Conservation (phyloP, 2,329 filamentous ascomycete species). For the Fusarium newnesense region DNA sequence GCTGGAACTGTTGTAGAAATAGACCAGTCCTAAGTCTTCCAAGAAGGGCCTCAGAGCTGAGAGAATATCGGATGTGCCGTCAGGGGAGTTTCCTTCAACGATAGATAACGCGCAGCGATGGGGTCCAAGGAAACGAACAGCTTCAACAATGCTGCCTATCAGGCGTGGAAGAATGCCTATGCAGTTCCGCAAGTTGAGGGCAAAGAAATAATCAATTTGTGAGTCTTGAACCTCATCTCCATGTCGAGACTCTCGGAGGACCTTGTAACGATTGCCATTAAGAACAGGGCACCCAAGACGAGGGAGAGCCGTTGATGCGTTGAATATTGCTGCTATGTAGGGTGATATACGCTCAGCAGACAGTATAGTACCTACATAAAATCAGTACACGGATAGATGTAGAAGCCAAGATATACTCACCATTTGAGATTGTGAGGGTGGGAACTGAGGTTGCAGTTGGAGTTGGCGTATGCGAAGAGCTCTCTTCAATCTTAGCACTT, state of each 20-base stretch:
- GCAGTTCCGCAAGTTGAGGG: conserved; percentile 61
- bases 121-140: conserved; percentile 60
- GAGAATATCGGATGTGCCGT: conserved; percentile 65
- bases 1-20: conserved; percentile 55
- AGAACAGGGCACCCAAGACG: conserved; percentile 46
- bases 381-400: not conserved
- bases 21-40: conserved; percentile 51
- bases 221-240: not conserved
- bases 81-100: conserved; percentile 64
- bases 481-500: not conserved
- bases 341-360: conserved; percentile 26
- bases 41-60: conserved; percentile 53
- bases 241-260: conserved; percentile 18
- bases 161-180: conserved; percentile 59
- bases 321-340: conserved; percentile 46
- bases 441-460: not conserved
- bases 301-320: conserved; percentile 35
- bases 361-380: conserved; percentile 46
- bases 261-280: conserved; percentile 34
- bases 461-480: not conserved
- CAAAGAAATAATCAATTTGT: conserved; percentile 59
- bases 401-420: not conserved
- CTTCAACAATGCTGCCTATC: conserved; percentile 62
- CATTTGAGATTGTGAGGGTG: conserved; percentile 9
- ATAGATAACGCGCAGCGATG: conserved; percentile 63